Conservation (phyloP, 2,329 filamentous ascomycete genomes). For the Elsinoe necatrix region DNA sequence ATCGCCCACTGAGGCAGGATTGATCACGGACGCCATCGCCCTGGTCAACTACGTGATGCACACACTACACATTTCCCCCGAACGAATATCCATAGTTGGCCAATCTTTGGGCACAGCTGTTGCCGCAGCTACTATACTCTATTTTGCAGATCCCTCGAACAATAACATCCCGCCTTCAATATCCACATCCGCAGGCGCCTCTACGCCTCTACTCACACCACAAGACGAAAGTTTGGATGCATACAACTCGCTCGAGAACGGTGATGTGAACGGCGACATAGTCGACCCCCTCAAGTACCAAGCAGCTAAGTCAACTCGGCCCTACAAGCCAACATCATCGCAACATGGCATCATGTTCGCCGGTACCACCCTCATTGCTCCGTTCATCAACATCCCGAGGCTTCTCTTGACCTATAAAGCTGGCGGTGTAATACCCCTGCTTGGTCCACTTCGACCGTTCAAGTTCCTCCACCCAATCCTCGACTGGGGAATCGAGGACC, state of each 20-base stretch:
- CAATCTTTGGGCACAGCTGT: slow-evolving; percentile 87
- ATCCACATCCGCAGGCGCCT: background rate
- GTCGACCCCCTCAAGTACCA: background rate
- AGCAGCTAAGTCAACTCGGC: background rate
- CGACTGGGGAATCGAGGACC: slow-evolving; percentile 60
- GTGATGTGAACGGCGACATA: background rate
- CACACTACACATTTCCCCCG: slow-evolving; percentile 54
- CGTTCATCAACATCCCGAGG: slow-evolving; percentile 65
- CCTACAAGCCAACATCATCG: background rate
- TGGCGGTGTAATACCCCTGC: slow-evolving; percentile 66
- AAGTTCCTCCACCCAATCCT: slow-evolving; percentile 57
- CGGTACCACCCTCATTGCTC: slow-evolving; percentile 68
- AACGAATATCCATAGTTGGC: slow-evolving; percentile 70
- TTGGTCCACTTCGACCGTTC: slow-evolving; percentile 64
- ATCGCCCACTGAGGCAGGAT: slow-evolving; percentile 67
- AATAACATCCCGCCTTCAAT: background rate
- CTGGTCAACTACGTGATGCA: slow-evolving; percentile 64
- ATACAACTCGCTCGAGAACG: background rate
- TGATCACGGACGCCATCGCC: slow-evolving; percentile 70
- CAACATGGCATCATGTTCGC: slow-evolving; percentile 54
- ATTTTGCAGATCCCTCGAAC: slow-evolving; percentile 42
- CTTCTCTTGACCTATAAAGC: slow-evolving; percentile 72
- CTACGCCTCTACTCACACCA: background rate
- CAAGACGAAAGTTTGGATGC: background rate
- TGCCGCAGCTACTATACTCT: slow-evolving; percentile 62